Percentiles rank a stretch among this genome's conserved stretches.
phyloP scores from a whole-genome alignment of 208 protist genomes.

The Leptomonas pyrrhocoris region DNA sequence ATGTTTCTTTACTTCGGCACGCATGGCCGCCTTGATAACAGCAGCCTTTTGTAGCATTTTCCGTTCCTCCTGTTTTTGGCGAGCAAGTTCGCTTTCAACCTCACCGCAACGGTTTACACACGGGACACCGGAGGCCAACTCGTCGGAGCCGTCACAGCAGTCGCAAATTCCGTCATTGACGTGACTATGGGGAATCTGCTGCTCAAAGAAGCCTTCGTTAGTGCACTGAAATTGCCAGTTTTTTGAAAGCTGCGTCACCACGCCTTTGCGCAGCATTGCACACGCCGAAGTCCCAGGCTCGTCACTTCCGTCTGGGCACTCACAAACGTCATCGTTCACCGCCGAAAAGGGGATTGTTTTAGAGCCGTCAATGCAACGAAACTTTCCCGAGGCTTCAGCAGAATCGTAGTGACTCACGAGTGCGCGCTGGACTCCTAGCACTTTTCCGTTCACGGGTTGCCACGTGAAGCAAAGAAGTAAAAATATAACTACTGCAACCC shows the following conservation, averaged over 20 bases:
- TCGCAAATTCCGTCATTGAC: slow-evolving; percentile 94
- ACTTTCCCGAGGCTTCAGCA: slow-evolving; percentile 24
- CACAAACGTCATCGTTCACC: slow-evolving; percentile 97
- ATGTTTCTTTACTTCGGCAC: slow-evolving; percentile 13
- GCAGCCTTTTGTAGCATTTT: slow-evolving; percentile 25
- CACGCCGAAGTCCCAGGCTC: slow-evolving; percentile 93
- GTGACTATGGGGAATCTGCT: slow-evolving; percentile 59
- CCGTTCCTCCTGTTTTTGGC: slow-evolving; percentile 27
- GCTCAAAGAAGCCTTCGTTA: slow-evolving; percentile 60
- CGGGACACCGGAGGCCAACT: slow-evolving; percentile 37
- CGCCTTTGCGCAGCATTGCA: slow-evolving; percentile 12
- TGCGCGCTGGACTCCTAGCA: slow-evolving; percentile 37
- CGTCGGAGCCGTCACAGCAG: slow-evolving; percentile 95
- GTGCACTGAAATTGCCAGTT: slow-evolving; percentile 81
- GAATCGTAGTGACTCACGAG: slow-evolving; percentile 25
- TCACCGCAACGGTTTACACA: slow-evolving; percentile 80
- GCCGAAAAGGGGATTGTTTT: slow-evolving; percentile 49
- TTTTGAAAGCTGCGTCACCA: slow-evolving; percentile 6
- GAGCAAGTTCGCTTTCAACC: slow-evolving; percentile 28
- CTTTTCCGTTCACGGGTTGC: background rate
- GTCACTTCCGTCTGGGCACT: slow-evolving; percentile 95
- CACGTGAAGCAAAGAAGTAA: slow-evolving; percentile 2
- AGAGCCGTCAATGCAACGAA: slow-evolving; percentile 54
- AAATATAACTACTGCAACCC: background rate
- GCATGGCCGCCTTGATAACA: slow-evolving; percentile 40